Evolutionary conservation across 2,329 filamentous ascomycete species (phyloP), one percentile per base, ranked within the genome.

Genomic region (Venturia effusa): DNA sequence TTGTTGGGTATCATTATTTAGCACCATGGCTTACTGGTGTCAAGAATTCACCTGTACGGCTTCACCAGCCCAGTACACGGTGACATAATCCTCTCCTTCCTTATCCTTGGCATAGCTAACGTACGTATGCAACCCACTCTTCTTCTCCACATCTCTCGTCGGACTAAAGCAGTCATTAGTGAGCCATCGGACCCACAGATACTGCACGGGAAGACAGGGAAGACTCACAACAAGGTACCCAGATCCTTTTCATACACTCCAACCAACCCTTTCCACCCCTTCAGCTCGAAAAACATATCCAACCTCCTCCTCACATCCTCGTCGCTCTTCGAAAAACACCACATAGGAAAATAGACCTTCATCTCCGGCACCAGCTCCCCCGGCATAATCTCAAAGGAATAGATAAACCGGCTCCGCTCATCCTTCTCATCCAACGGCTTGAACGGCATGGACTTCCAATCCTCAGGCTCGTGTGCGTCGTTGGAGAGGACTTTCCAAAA

Each of bases 381-480:
- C 15, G 51, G 51, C 30, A 30, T 57, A 22, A 57, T 32, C 51
- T 57, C 51, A 57, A 57, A 57, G n/a, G 51, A 57, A 34, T 57
- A 57, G 30, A 57, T 34, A 3, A 57, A 57, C 11, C 27, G 5
- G 4, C 15, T 32, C 27, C 24, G 8, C 27, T 19, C 5, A n/a
- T 57, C 51, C 27, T 57, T 57, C 17, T 19, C 27, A 27, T 51
- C 45, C 0, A 57, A 10, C 4, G 51, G 51, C 11, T 32, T 22
- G 1, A 57, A 17, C 19, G 51, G 51, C 30, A 34, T 57, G 7
- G 27, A n/a, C 22, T 57, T 57, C 51, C 51, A 57, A 34, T 57
- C 19, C 15, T 15, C 51, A 32, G 15, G n/a, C 13, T 57, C 51
- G 15, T n/a, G 30, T 57, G 32, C 51, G 17, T 34, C 51, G 15